Evolutionary conservation across 2,329 filamentous ascomycete genomes (phyloP).

Genomic region (Paecilomyces dactylethromorphus): DNA sequence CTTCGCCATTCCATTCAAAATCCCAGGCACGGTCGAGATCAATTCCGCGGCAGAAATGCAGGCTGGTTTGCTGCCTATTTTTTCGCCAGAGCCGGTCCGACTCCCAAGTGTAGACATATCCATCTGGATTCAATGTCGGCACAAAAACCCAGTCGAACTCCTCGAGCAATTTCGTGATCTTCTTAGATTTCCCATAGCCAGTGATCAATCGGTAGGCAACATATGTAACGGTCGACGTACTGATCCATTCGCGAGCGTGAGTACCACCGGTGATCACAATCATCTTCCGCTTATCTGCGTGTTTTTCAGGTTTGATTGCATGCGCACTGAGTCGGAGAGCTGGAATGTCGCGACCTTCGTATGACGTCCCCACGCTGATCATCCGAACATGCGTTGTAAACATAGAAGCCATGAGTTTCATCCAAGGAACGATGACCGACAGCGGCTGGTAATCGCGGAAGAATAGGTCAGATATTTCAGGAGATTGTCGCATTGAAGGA

Average conservation of each 20-base stretch:
- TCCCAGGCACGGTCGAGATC: constrained; percentile 85
- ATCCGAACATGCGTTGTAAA: constrained; percentile 73
- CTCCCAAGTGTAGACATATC: constrained; percentile 90
- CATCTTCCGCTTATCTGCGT: constrained; percentile 57
- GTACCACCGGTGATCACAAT: constrained; percentile 76
- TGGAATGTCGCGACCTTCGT: constrained; percentile 78
- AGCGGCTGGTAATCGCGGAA: constrained; percentile 90
- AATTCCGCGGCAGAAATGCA: constrained; percentile 77
- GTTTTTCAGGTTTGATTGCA: constrained; percentile 38
- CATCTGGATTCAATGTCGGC: constrained; percentile 86
- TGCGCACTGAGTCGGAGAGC: constrained; percentile 69
- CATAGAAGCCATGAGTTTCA: constrained; percentile 82
- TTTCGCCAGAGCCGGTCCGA: constrained; percentile 92
- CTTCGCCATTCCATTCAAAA: constrained; percentile 71
- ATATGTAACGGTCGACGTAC: constrained; percentile 84
- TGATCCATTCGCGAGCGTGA: constrained; percentile 97
- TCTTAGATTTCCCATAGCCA: constrained; percentile 64
- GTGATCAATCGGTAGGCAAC: constrained; percentile 84
- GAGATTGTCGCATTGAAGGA: constrained; percentile 24
- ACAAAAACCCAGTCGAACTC: constrained; percentile 84
- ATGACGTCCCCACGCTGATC: constrained; percentile 74
- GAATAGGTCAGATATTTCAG: constrained; percentile 59
- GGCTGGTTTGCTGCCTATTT: constrained; percentile 71
- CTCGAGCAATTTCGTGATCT: constrained; percentile 70
- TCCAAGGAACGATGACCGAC: constrained; percentile 81